phyloP scores from a whole-genome alignment of 495 filamentous ascomycete species.

The Hyaloscypha variabilis region DNA sequence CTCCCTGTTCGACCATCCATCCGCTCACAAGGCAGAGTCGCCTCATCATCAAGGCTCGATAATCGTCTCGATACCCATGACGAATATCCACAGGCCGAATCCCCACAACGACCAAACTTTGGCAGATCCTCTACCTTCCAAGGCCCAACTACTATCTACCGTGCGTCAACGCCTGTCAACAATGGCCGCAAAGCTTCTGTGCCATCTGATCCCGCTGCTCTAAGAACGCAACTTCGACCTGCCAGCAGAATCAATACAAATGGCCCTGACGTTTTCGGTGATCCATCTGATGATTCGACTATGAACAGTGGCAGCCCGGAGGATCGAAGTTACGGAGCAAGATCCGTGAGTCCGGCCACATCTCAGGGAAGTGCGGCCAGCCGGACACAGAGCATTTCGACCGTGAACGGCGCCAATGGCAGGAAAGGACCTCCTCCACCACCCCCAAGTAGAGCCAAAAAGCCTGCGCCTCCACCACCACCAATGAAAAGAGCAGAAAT shows the following conservation, averaged over 20 bases:
- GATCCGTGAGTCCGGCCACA: slow-evolving; percentile 31
- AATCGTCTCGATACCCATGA: slow-evolving; percentile 16
- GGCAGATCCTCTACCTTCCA: slow-evolving; percentile 32
- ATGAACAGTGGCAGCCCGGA: slow-evolving; percentile 30
- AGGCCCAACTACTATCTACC: slow-evolving; percentile 32
- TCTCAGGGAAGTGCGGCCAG: slow-evolving; percentile 28
- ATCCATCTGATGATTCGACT: slow-evolving; percentile 35
- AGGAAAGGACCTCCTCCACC: slow-evolving; percentile 33
- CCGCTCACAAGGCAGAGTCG: slow-evolving; percentile 44
- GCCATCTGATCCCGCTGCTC: slow-evolving; percentile 17
- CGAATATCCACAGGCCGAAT: slow-evolving; percentile 21
- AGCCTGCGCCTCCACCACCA: slow-evolving; percentile 31
- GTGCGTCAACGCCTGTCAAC: slow-evolving; percentile 25
- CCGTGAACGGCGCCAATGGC: slow-evolving; percentile 17
- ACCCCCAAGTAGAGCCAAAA: slow-evolving; percentile 30
- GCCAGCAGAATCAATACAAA: slow-evolving; percentile 26
- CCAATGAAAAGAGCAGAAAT: slow-evolving; percentile 34
- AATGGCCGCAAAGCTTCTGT: slow-evolving; percentile 22
- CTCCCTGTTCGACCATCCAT: slow-evolving; percentile 61
- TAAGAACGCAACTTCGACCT: slow-evolving; percentile 30
- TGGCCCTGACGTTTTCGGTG: slow-evolving; percentile 31
- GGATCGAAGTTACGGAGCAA: slow-evolving; percentile 30
- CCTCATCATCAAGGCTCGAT: slow-evolving; percentile 23
- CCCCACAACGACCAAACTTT: slow-evolving; percentile 25
- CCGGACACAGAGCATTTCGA: slow-evolving; percentile 24